Evolutionary conservation across 345 rosid genomes (phyloP).

Genomic region (Syzygium aqueum): DNA sequence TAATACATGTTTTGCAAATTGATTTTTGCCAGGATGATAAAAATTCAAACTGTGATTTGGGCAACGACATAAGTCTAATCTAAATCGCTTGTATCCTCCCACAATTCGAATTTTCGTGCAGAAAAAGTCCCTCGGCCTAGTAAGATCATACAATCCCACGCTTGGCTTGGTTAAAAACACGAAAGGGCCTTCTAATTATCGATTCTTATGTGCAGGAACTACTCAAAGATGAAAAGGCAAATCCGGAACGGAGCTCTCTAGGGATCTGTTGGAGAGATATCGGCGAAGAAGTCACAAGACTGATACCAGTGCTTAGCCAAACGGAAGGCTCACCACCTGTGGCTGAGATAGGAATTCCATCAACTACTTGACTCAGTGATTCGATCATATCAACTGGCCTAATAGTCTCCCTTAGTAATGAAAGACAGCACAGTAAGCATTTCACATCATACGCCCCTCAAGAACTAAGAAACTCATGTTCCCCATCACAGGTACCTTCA

Average conservation of each 20-base stretch:
- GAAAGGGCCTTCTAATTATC: neutral
- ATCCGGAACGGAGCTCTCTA: neutral
- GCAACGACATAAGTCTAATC: neutral
- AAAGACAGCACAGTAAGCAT: neutral
- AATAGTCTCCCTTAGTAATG: neutral
- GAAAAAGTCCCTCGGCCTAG: neutral
- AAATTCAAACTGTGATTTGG: neutral
- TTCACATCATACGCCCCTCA: neutral
- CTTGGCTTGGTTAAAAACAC: neutral
- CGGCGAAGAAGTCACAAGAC: neutral
- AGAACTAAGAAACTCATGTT: neutral
- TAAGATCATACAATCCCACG: neutral
- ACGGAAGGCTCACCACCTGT: neutral
- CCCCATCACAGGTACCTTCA: neutral
- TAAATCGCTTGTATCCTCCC: neutral
- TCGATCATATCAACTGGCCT: neutral
- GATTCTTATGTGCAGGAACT: neutral
- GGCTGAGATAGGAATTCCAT: neutral
- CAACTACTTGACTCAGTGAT: neutral
- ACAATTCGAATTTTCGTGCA: neutral
- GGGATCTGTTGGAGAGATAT: neutral
- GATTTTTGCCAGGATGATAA: no score
- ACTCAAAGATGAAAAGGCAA: neutral
- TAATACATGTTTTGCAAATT: no score
- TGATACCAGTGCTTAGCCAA: neutral